phyloP scores from a whole-genome alignment of 441 rosid genomes.

The Cnidoscolus chayamansa region DNA sequence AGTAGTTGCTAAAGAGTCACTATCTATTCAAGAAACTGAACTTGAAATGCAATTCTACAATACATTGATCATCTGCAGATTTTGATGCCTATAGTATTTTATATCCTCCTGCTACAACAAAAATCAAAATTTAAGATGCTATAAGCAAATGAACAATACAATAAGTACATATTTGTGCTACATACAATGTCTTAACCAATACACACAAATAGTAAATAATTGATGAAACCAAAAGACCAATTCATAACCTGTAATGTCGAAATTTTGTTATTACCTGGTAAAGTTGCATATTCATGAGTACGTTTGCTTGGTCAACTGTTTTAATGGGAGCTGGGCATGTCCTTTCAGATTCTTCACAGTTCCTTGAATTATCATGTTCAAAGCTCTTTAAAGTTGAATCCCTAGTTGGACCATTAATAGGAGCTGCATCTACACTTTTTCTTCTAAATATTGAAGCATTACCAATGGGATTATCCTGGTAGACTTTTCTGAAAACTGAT shows the following conservation, averaged over 20 bases:
- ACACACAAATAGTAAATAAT: neutral
- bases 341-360: conserved; percentile 31
- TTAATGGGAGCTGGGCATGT: conserved; percentile 25
- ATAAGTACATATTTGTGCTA: neutral
- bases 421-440: conserved; percentile 19
- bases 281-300: conserved; percentile 25
- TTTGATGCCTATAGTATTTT: neutral
- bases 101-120: neutral
- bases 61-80: neutral
- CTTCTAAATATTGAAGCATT: conserved; percentile 13
- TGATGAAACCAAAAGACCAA: conserved; percentile 3
- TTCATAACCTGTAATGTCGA: neutral
- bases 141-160: neutral
- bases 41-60: neutral
- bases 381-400: conserved; percentile 11
- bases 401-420: conserved; percentile 22
- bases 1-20: neutral
- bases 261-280: conserved; percentile 32
- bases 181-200: neutral
- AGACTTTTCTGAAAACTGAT: neutral
- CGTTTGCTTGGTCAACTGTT: conserved; percentile 27
- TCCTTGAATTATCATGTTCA: conserved; percentile 21
- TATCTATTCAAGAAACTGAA: conserved; percentile 12
- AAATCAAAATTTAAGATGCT: neutral
- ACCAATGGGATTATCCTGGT: neutral